Base-by-base conservation (phyloP, 306 rosid genomes). In the Lathyrus tuberosus region DNA sequence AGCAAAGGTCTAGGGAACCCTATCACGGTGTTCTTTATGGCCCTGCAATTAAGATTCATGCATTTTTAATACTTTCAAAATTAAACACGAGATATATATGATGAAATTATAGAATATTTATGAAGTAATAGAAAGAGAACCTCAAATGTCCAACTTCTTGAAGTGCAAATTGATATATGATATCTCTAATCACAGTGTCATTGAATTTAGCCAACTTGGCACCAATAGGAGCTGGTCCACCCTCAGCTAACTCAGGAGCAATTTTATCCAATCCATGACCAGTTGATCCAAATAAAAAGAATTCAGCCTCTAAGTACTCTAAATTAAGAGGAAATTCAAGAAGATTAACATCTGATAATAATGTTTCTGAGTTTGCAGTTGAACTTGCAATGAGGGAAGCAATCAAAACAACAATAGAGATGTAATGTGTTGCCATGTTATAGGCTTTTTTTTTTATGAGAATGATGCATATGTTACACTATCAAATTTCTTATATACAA, bases 1-100 rank as follows among this genome's bases (percentile, higher is more conserved):
- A 92, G 18, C 65, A 76, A 65, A 52, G 96, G 97, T 78, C 96
- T 89, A 3, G 97, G 92, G 16, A 89, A 89, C 8, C 95, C 96
- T 56, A 6, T 72, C 10, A 92, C 90, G 2, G 67, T 35, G 4
- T 10, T 66, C 74, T 76, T 75, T 40, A 92, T 92, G 40, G 96
- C 95, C 81, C 91, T 91, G 78, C 66, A 65, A 22, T 9, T 4
- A 46, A 7, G 2, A 47, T 11, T 16, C 31, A 44, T 7, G 7
- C n/a, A 52, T 4, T 31, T 8, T 52, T 20, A 31, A 3, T 26
- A 52, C 31, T 20, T 52, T 18, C 3, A 30, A 48, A 48, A 16
- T 10, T 48, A 8, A 16, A 48, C 22, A 6, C 2, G 1, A 6
- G 0, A 48, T 2, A 48, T 47, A 47, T 43, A 47, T 47, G 7